Evolutionary conservation across 257 asterid species (phyloP).

Genomic region (Nicotiana tabacum): DNA sequence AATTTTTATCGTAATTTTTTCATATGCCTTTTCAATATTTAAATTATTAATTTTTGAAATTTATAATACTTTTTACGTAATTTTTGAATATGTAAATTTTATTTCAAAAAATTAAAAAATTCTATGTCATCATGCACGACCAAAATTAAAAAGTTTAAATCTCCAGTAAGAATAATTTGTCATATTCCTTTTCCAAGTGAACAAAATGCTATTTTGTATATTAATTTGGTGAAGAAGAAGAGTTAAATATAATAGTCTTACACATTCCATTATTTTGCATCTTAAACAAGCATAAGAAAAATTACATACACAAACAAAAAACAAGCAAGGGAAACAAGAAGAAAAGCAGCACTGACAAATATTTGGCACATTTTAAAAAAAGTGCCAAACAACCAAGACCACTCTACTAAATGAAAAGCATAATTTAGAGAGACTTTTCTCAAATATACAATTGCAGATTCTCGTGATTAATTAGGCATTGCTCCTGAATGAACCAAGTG

Average conservation of each 20-base stretch:
- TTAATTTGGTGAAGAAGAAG: neutral
- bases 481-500: slow-evolving; percentile 76
- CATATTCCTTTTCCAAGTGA: too few species aligned
- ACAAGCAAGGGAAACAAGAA: neutral
- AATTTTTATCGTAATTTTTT: too few species aligned
- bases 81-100: too few species aligned
- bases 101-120: too few species aligned
- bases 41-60: too few species aligned
- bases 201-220: too few species aligned
- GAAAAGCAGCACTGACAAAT: neutral
- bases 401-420: neutral
- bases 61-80: too few species aligned
- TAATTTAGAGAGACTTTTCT: neutral
- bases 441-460: neutral
- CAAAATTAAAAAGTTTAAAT: too few species aligned
- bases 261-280: neutral
- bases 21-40: too few species aligned
- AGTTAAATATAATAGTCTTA: neutral
- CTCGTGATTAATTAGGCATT: slow-evolving; percentile 14
- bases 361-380: neutral
- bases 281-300: neutral
- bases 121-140: too few species aligned
- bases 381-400: neutral
- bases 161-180: too few species aligned
- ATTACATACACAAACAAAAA: neutral